A percentile compares a stretch with the other conserved stretches of the same genome.
Conservation (phyloP, 2,329 filamentous ascomycete genomes). For the Karstenula rhodostoma region DNA sequence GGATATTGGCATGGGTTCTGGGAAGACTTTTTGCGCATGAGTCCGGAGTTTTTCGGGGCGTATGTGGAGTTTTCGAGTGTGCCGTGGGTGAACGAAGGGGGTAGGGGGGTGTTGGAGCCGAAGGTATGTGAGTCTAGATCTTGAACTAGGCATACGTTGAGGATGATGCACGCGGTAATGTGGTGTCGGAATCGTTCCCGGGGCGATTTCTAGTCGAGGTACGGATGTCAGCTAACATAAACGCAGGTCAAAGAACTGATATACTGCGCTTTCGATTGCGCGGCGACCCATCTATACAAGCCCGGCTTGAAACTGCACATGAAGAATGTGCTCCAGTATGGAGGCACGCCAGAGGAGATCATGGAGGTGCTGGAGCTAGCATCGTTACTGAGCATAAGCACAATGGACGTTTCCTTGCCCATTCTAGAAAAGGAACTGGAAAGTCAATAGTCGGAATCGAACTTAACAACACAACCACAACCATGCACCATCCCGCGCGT, state of each 20-base stretch:
- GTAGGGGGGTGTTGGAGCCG: conserved; percentile 50
- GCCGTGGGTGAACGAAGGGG: conserved; percentile 49
- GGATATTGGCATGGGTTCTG: conserved; percentile 59
- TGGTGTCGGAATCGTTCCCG: not conserved
- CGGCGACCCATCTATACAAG: conserved; percentile 58
- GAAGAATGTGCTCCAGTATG: conserved; percentile 57
- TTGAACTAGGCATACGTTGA: not conserved
- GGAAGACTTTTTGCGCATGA: conserved; percentile 55
- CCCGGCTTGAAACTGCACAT: conserved; percentile 59
- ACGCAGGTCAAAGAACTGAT: conserved; percentile 54
- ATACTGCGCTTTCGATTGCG: conserved; percentile 59
- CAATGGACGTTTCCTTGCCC: conserved; percentile 36
- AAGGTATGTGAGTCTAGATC: conserved; percentile 42
- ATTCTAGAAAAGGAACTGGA: conserved; percentile 36
- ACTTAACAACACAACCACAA: not conserved
- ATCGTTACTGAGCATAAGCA: conserved; percentile 42
- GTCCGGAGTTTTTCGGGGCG: conserved; percentile 59
- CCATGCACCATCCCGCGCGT: not conserved
- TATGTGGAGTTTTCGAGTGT: conserved; percentile 58
- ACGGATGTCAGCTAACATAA: conserved; percentile 6
- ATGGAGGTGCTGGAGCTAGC: conserved; percentile 60
- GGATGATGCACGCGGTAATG: not conserved
- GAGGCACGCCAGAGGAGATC: conserved; percentile 57
- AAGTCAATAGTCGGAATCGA: not conserved
- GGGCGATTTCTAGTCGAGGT: too few species aligned